phyloP scores from a whole-genome alignment of 768 basidiomycete species.

The Pleurotus eryngii region DNA sequence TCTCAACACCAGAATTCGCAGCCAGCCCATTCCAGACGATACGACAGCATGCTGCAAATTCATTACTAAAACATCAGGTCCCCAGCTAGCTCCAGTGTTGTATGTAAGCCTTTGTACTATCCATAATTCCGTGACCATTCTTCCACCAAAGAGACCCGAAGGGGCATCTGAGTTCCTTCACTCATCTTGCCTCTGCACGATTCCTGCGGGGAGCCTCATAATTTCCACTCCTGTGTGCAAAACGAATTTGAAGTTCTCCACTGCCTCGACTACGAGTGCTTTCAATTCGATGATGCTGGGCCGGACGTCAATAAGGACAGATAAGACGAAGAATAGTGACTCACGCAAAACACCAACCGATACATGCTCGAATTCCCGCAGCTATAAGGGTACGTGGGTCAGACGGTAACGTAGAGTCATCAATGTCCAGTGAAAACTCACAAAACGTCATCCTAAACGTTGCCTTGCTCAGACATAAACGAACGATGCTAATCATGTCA shows the following conservation, averaged over 20 bases:
- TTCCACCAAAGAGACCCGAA: slow-evolving; percentile 19
- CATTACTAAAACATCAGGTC: slow-evolving; percentile 52
- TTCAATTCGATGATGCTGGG: slow-evolving; percentile 34
- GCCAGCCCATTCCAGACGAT: slow-evolving; percentile 76
- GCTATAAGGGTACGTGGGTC: background rate
- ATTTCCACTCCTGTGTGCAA: slow-evolving; percentile 29
- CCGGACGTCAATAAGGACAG: background rate
- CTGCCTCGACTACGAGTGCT: slow-evolving; percentile 33
- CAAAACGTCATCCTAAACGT: slow-evolving; percentile 1
- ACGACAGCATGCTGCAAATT: slow-evolving; percentile 77
- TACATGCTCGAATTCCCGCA: slow-evolving; percentile 10
- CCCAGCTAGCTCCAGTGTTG: slow-evolving; percentile 1
- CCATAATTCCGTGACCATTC: slow-evolving; percentile 4
- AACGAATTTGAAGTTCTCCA: slow-evolving; percentile 37
- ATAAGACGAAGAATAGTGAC: slow-evolving; percentile 16
- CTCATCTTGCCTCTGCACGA: slow-evolving; percentile 23
- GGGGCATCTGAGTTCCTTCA: slow-evolving; percentile 29
- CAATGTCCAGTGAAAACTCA: background rate
- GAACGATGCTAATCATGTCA: no score
- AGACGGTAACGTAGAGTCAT: background rate
- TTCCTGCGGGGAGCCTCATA: slow-evolving; percentile 23
- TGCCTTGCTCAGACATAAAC: no score
- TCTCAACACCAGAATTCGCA: slow-evolving; percentile 61
- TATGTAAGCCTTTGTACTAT: slow-evolving; percentile 8
- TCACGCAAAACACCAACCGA: slow-evolving; percentile 13